Evolutionary conservation across 163 green algal species (phyloP).

Genomic region (Coccomyxa subellipsoidea): DNA sequence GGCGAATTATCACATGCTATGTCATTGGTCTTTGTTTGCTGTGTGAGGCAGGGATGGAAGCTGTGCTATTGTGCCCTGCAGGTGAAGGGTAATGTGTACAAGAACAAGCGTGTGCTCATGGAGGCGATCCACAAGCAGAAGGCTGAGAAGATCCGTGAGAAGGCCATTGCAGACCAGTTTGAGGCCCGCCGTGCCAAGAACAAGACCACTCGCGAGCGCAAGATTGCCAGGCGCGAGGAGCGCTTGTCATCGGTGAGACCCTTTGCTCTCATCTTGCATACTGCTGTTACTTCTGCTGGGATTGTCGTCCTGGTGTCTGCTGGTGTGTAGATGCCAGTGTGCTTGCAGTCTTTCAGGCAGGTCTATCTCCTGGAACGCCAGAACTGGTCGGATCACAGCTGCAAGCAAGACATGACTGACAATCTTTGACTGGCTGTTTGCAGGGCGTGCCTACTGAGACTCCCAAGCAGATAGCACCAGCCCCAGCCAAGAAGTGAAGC

Average conservation of each 20-base stretch:
- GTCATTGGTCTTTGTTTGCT: too few relatives aligned
- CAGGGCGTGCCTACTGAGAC: neutral
- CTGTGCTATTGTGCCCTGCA: slow-evolving; percentile 22
- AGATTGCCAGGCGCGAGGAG: slow-evolving; percentile 91
- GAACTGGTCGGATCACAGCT: neutral
- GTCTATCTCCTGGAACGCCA: too few relatives aligned
- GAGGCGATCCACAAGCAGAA: slow-evolving; percentile 99
- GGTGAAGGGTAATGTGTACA: slow-evolving; percentile 99
- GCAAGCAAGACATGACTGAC: neutral
- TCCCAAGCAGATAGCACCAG: neutral
- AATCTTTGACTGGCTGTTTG: neutral
- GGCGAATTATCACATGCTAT: too few relatives aligned
- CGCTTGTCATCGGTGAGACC: slow-evolving; percentile 57
- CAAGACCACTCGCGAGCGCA: slow-evolving; percentile 92
- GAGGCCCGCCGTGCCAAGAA: slow-evolving; percentile 96
- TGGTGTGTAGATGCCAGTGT: too few relatives aligned
- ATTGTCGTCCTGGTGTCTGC: too few relatives aligned
- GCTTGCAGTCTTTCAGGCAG: too few relatives aligned
- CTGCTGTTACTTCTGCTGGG: too few relatives aligned
- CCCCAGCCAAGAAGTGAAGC: neutral
- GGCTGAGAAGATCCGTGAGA: slow-evolving; percentile 98
- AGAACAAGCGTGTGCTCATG: slow-evolving; percentile 99
- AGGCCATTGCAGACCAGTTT: slow-evolving; percentile 97
- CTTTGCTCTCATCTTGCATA: neutral
- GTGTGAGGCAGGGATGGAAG: neutral